These are phyloP conservation scores for Podosphaera fusca DNA, from an alignment of 2,329 filamentous ascomycete species.

Conservation along the genomic window DNA sequence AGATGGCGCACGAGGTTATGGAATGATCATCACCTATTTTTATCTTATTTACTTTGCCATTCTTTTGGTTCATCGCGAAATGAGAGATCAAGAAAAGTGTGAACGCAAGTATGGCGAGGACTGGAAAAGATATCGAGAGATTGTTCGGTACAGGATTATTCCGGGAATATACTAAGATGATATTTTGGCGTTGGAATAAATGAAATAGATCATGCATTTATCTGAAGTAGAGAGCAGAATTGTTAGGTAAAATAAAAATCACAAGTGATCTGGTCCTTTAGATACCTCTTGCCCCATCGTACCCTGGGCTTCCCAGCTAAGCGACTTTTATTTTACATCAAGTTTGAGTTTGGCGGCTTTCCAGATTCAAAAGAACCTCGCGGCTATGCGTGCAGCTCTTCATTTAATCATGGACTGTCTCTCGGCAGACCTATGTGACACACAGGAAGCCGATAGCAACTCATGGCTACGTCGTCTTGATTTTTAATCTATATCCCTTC, in stretches of 20 bases:
- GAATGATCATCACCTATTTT: conserved; percentile 79
- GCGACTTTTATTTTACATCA: too few relatives aligned
- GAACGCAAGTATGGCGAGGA: conserved; percentile 75
- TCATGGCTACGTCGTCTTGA: too few relatives aligned
- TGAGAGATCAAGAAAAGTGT: conserved; percentile 80
- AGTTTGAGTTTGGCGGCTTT: too few relatives aligned
- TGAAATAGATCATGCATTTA: background rate
- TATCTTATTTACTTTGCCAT: conserved; percentile 83
- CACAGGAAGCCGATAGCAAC: too few relatives aligned
- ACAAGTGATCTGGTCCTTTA: too few relatives aligned
- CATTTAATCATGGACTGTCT: too few relatives aligned
- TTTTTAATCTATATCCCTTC: too few relatives aligned
- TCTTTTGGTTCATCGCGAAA: conserved; percentile 64
- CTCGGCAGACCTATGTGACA: too few relatives aligned
- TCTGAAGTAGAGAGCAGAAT: background rate
- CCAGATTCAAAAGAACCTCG: too few relatives aligned
- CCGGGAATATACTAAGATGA: conserved; percentile 52
- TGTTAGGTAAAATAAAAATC: background rate
- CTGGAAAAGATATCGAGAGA: conserved; percentile 71
- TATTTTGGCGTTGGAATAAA: background rate
- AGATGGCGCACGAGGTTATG: conserved; percentile 57
- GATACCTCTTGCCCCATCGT: too few relatives aligned
- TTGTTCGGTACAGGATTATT: conserved; percentile 49
- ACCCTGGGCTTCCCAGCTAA: too few relatives aligned
- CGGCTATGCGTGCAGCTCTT: too few relatives aligned